phyloP scores from a whole-genome alignment of 2,329 filamentous ascomycete species.

The Phaeosphaeria sp. region DNA sequence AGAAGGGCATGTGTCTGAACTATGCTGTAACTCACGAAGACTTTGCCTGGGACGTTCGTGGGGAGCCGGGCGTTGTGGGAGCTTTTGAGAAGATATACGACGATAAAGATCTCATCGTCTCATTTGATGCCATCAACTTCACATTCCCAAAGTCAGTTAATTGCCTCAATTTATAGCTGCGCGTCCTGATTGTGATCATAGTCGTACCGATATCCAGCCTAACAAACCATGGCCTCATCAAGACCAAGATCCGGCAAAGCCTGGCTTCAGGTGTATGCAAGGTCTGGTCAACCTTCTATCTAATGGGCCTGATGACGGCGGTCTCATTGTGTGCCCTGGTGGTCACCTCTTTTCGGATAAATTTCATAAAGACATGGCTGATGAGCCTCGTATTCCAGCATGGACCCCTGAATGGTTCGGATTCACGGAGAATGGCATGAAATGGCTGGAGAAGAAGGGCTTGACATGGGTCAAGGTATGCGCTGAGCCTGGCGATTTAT shows the following conservation, averaged over 20 bases:
- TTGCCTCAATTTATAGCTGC: no score
- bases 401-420: conserved; percentile 44
- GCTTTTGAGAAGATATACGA: conserved; percentile 46
- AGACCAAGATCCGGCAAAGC: conserved; percentile 39
- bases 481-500: conserved; percentile 53
- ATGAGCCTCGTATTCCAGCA: conserved; percentile 39
- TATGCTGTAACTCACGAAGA: conserved; percentile 51
- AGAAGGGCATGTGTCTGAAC: conserved; percentile 30
- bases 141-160: conserved; percentile 35
- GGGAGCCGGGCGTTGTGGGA: conserved; percentile 49
- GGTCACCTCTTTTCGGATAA: conserved; percentile 40
- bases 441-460: conserved; percentile 52
- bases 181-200: conserved; percentile 5
- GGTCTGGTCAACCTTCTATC: conserved; percentile 57
- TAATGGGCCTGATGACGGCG: conserved; percentile 47
- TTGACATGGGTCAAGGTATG: conserved; percentile 50
- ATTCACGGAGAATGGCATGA: conserved; percentile 43
- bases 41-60: conserved; percentile 51
- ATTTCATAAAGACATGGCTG: conserved; percentile 32
- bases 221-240: conserved; percentile 47
- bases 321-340: conserved; percentile 46
- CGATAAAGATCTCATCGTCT: conserved; percentile 47
- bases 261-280: conserved; percentile 60
- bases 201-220: conserved; percentile 33
- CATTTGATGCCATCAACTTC: conserved; percentile 49